Evolutionary conservation across 1,284 basidiomycete species (phyloP), one percentile per base, ranked within the genome.

Genomic region (Rhodotorula sp.): DNA sequence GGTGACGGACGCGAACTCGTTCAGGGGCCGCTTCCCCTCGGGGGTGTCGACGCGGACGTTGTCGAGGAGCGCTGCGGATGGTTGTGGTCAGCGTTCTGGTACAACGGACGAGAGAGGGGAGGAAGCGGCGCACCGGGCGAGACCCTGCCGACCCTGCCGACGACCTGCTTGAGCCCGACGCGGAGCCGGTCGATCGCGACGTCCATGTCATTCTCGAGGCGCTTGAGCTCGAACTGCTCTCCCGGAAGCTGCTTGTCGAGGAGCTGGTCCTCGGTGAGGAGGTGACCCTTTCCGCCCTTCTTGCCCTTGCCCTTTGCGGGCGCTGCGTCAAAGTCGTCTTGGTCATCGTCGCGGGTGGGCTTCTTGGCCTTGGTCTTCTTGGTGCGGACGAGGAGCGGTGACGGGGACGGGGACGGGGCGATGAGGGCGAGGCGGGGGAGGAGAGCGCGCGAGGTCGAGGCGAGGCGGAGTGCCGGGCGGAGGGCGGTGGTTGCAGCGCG

Each of bases 141-240:
- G 46, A 77, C 66, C 34, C 72, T 48, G 6, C 75, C 76, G 4
- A 77, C 76, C 25, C 76, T 64, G 9, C 70, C 74, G 19, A 77
- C 76, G 21, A 77, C 71, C 36, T 64, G 57, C 58, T 77, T 77
- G 27, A 77, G 59, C 39, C 51, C 58, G 34, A 77, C 72, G 22
- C 74, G 44, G 25, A 77, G 64, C 46, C 62, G 59, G 29, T 76
- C 76, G 34, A 77, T 60, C 0, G 66, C 57, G 2, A 70, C 67
- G 3, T 37, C 29, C 76, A 77, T 77, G 22, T 51, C 44, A 13
- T 55, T 41, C 41, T 76, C 74, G n/a, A 74, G 44, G n/a, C 37
- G 50, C 53, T 65, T 70, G 29, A 73, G 50, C 25, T 76, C 72
- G 21, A 69, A 76, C 53, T 64, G 60, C 55, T 72, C 70, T 12